Percentiles rank a stretch among this genome's conserved stretches.
Evolutionary conservation across 176 grass and related monocot genomes (phyloP).

Genomic region (Oryza glaberrima): DNA sequence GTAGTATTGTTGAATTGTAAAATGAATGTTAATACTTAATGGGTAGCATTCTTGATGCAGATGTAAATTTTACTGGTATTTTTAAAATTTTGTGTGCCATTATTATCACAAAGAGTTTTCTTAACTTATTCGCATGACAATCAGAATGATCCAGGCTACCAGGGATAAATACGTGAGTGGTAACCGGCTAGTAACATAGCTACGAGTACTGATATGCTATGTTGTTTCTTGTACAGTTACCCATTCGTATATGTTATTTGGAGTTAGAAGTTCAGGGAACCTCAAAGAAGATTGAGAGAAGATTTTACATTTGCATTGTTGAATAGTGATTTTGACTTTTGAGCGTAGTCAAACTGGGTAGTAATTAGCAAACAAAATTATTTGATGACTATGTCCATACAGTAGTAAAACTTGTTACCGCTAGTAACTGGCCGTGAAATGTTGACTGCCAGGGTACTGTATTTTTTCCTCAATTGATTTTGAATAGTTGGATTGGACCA

Average conservation of each 20-base stretch:
- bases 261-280: background rate
- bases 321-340: background rate
- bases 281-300: background rate
- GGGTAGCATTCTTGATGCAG: background rate
- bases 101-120: conserved; percentile 1
- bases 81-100: background rate
- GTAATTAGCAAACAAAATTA: background rate
- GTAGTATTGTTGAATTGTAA: conserved; percentile 2
- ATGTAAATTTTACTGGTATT: conserved; percentile 5
- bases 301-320: background rate
- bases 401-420: background rate
- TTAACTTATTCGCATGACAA: background rate
- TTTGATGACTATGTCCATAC: background rate
- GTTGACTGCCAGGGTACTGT: background rate
- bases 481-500: background rate
- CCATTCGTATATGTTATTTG: background rate
- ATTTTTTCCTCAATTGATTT: background rate
- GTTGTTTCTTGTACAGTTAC: background rate
- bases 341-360: background rate
- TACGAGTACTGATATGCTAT: background rate
- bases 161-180: background rate
- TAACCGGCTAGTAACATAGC: background rate
- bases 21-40: background rate
- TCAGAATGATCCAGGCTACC: background rate
- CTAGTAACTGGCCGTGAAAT: background rate